A percentile compares a stretch with the other conserved stretches of the same genome.
These are phyloP conservation scores for Thelonectria olida DNA, from an alignment of 2,329 filamentous ascomycete species.

Conservation along the genomic window DNA sequence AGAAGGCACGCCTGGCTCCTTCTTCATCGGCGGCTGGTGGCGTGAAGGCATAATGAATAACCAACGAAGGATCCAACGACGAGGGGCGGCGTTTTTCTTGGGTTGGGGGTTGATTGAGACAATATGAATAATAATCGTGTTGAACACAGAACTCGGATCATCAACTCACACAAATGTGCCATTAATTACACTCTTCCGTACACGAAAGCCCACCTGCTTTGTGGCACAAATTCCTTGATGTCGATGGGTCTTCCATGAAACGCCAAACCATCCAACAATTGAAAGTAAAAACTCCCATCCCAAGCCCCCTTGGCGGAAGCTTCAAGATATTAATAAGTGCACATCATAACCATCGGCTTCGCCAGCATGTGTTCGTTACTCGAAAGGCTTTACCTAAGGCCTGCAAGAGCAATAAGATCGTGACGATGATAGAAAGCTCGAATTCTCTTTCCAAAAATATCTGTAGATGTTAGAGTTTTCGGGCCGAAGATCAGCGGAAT, in stretches of 20 bases:
- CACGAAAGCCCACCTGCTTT: too few relatives aligned
- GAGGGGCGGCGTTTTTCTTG: background rate
- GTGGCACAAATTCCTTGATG: too few relatives aligned
- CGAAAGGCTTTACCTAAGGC: constrained; percentile 36
- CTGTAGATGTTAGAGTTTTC: constrained; percentile 51
- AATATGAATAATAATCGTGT: background rate
- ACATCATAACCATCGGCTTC: too few relatives aligned
- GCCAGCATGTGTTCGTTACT: background rate
- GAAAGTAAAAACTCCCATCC: too few relatives aligned
- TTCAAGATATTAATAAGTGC: too few relatives aligned
- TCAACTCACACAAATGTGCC: too few relatives aligned
- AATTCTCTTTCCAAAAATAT: constrained; percentile 81
- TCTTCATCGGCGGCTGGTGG: constrained; percentile 16
- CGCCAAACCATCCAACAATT: too few relatives aligned
- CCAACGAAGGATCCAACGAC: background rate
- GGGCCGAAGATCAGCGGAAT: background rate
- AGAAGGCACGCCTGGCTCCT: constrained; percentile 52
- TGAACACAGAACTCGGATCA: too few relatives aligned
- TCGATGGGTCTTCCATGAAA: too few relatives aligned
- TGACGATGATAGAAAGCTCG: constrained; percentile 80
- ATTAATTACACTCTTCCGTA: too few relatives aligned
- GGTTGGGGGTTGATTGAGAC: background rate
- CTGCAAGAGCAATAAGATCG: constrained; percentile 65
- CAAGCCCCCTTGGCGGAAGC: too few relatives aligned
- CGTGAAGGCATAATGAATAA: constrained; percentile 35